These are phyloP conservation scores for Micromonas pusilla DNA, from an alignment of 139 green algal genomes.

Conservation along the genomic window DNA sequence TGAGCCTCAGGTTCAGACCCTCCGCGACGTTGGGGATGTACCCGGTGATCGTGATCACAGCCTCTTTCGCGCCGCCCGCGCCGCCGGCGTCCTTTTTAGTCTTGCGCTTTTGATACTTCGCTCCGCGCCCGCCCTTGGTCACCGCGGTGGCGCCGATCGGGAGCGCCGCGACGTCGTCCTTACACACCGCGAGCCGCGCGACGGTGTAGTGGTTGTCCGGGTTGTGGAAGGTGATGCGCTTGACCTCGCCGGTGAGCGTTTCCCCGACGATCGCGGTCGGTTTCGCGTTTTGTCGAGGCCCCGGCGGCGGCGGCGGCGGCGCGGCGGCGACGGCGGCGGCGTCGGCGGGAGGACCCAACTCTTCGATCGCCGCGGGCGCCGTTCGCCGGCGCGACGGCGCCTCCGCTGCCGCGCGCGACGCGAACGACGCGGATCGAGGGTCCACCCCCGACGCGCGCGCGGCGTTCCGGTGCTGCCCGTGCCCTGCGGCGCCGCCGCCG, in stretches of 20 bases:
- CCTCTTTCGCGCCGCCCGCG: too few species aligned
- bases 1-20: constrained; percentile 2
- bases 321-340: not conserved
- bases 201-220: constrained; percentile 9
- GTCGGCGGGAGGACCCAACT: too few species aligned
- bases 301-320: too few species aligned
- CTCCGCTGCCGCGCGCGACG: too few species aligned
- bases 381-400: too few species aligned
- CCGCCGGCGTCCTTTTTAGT: not conserved
- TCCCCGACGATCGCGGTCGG: not conserved
- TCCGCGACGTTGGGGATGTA: not conserved
- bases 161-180: not conserved
- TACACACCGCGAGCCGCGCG: not conserved
- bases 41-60: constrained; percentile 9
- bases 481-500: too few species aligned
- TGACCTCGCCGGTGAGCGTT: not conserved
- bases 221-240: constrained; percentile 9
- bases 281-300: not conserved
- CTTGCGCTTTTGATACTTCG: not conserved
- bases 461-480: too few species aligned
- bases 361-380: too few species aligned
- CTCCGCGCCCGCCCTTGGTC: not conserved
- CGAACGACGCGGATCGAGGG: too few species aligned
- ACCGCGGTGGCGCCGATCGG: not conserved
- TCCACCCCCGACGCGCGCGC: too few species aligned